These are phyloP conservation scores for Filobasidium floriforme DNA, from an alignment of 768 basidiomycete genomes.

Conservation along the genomic window DNA sequence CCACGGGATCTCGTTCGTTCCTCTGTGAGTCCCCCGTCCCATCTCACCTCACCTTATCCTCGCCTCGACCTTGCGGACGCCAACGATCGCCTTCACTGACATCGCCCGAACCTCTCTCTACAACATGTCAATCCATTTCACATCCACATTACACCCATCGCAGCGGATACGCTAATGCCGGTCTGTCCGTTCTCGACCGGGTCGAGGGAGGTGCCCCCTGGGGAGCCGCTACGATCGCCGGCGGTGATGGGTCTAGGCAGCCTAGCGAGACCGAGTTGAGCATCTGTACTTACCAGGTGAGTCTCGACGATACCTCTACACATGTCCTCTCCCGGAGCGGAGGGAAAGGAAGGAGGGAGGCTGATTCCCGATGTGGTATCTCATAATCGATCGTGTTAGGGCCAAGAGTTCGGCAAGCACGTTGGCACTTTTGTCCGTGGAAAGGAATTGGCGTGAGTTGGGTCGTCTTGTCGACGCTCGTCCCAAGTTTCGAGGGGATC, in stretches of 20 bases:
- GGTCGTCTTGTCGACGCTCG: neutral
- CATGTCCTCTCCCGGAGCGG: too few species aligned
- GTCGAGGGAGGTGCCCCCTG: conserved; percentile 58
- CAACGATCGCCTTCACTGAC: conserved; percentile 24
- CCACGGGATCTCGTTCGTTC: conserved; percentile 63
- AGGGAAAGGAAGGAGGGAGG: neutral
- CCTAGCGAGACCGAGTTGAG: conserved; percentile 27
- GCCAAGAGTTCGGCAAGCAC: conserved; percentile 33
- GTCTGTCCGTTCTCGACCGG: conserved; percentile 41
- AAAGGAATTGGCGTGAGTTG: conserved; percentile 21
- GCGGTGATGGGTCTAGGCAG: conserved; percentile 34
- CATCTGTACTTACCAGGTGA: conserved; percentile 31
- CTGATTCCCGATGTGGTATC: too few species aligned
- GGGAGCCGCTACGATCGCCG: conserved; percentile 55
- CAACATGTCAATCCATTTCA: neutral
- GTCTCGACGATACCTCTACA: too few species aligned
- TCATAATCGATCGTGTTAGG: neutral
- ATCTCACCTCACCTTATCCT: conserved; percentile 52
- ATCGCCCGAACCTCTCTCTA: too few species aligned
- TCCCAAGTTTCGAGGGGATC: too few species aligned
- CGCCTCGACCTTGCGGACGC: conserved; percentile 62
- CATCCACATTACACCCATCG: too few species aligned
- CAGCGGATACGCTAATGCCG: conserved; percentile 54
- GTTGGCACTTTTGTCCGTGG: conserved; percentile 32
- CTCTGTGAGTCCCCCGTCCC: conserved; percentile 11